Evolutionary conservation across 805 yeast species (phyloP), one percentile per base, ranked within the genome.

Genomic region (Saturnispora besseyi): DNA sequence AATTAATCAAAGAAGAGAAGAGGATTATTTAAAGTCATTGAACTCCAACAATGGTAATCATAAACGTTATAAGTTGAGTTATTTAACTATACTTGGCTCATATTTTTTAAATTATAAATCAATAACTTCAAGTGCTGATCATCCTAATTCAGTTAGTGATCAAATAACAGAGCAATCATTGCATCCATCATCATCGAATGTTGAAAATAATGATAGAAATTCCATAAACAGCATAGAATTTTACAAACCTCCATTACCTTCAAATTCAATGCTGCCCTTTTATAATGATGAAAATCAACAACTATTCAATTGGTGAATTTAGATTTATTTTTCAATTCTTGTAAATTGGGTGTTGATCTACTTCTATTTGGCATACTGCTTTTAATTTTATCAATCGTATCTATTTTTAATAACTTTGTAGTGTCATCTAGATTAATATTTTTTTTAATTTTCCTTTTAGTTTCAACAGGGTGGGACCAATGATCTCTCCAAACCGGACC

Each of bases 401-500:
- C 50, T 31, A 48, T 42, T 24, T 48, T 42, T 7, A 42, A 33
- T 9, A 42, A 21, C 30, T 48, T 41, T 4, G 37, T 32, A 30
- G 46, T 48, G 18, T 42, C 50, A 13, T 48, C 50, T 12, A 30
- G 24, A 12, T 22, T 18, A 9, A 12, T 26, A 31, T 9, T 31
- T 13, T 28, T 41, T 13, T 48, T 48, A 9, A 21, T 7, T 36
- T 42, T 31, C 9, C 42, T 26, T 28, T 36, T 42, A 3, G 46
- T 48, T 30, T 48, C 36, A 2, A 28, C 24, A 3, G 50, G 50
- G 21, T 34, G 34, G 12, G 52, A 33, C 62, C 61, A 62, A 12
- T 51, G 50, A 42, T 63, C 65, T 31, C 56, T 54, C 68, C 68
- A 65, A 13, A 57, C 58, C 5, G 57, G 42, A 2, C 67, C 67